A percentile compares a stretch with the other conserved stretches of the same genome.
Conservation (phyloP, 116 monocot genomes). For the Iris pallida region DNA sequence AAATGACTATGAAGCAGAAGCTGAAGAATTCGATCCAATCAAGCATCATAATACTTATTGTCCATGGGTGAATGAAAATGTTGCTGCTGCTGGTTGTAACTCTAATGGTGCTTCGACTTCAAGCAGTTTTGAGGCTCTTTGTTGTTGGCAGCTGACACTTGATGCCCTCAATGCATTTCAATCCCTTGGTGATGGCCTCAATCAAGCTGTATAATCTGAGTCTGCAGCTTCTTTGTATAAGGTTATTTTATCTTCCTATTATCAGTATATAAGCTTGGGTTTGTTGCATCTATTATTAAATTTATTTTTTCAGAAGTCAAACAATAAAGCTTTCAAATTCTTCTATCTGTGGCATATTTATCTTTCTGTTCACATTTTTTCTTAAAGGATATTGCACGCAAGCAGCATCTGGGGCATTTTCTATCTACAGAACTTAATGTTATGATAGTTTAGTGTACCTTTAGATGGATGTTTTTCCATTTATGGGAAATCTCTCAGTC, state of each 20-base stretch:
- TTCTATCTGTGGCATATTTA: too few species aligned
- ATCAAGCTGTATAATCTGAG: constrained; percentile 72
- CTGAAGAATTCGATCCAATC: constrained; percentile 34
- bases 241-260: constrained; percentile 28
- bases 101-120: constrained; percentile 40
- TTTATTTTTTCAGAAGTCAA: too few species aligned
- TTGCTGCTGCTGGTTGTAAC: constrained; percentile 66
- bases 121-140: constrained; percentile 34
- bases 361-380: too few species aligned
- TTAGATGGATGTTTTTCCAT: too few species aligned
- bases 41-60: constrained; percentile 44
- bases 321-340: too few species aligned
- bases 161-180: constrained; percentile 79
- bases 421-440: too few species aligned
- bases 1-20: constrained; percentile 25
- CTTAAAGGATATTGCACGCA: too few species aligned
- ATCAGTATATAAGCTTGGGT: too few species aligned
- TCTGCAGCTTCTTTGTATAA: constrained; percentile 93
- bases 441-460: too few species aligned
- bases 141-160: constrained; percentile 91
- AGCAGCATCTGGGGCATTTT: too few species aligned
- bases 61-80: constrained; percentile 96
- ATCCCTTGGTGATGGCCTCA: constrained; percentile 58
- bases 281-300: too few species aligned
- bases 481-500: too few species aligned